Conservation (phyloP, 345 rosid genomes). For the Angophora floribunda region DNA sequence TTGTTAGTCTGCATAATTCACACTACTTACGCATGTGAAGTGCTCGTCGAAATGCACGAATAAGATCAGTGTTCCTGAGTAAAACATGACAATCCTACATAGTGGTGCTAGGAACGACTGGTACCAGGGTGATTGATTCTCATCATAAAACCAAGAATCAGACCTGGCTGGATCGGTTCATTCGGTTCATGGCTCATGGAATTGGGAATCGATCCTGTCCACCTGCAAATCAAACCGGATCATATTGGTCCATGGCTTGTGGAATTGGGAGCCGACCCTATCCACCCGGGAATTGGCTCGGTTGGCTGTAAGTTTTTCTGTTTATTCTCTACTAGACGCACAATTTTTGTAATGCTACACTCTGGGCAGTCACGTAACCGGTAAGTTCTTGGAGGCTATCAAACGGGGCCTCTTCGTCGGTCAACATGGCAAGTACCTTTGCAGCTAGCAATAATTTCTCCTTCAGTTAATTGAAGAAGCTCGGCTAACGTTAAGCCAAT, state of each 20-base stretch:
- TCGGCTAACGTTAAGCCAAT: not conserved
- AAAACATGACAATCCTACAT: not conserved
- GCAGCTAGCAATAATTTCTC: not conserved
- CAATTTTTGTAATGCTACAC: not conserved
- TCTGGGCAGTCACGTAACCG: not conserved
- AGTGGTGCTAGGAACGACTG: not conserved
- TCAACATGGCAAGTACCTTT: not conserved
- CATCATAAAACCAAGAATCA: not conserved
- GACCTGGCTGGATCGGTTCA: not conserved
- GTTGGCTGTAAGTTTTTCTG: not conserved
- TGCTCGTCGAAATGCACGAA: not conserved
- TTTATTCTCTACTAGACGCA: not conserved
- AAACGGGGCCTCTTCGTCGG: not conserved
- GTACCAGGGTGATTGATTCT: not conserved
- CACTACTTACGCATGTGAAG: not conserved
- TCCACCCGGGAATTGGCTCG: not conserved
- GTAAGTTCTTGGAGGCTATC: not conserved
- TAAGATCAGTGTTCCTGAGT: not conserved
- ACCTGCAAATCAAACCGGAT: not conserved
- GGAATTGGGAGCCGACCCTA: not conserved
- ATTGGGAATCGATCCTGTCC: not conserved
- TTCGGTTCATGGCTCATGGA: not conserved
- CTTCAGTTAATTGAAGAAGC: not conserved
- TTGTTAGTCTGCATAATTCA: not conserved
- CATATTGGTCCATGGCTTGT: not conserved